Conservation (phyloP, 495 filamentous ascomycete genomes). For the Penicillium subrubescens region DNA sequence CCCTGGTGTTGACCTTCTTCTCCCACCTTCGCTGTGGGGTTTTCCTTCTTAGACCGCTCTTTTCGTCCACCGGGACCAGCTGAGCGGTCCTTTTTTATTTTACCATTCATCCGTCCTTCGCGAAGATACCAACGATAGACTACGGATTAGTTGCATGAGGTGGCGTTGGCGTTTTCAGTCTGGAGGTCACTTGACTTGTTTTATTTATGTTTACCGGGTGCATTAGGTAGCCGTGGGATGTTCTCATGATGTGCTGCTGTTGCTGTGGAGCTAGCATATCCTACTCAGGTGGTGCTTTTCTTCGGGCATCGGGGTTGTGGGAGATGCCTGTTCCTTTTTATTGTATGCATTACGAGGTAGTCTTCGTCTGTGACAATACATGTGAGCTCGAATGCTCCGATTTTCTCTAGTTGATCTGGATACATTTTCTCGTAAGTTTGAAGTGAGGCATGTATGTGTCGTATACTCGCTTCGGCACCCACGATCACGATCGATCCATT, state of each 20-base stretch:
- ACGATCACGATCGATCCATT: background rate
- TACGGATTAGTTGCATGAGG: constrained; percentile 31
- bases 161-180: constrained; percentile 33
- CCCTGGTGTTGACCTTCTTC: background rate
- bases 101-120: constrained; percentile 21
- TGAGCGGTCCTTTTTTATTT: constrained; percentile 1
- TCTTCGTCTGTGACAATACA: background rate
- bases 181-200: constrained; percentile 2
- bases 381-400: background rate
- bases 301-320: background rate
- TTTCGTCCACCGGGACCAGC: background rate
- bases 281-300: background rate
- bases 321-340: background rate
- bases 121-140: constrained; percentile 51
- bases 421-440: background rate
- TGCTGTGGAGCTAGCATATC: background rate
- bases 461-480: too few species aligned
- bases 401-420: background rate
- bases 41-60: constrained; percentile 3
- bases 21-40: background rate
- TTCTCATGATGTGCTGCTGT: background rate
- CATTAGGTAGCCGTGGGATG: background rate
- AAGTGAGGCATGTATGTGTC: background rate
- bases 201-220: background rate
- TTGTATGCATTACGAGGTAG: background rate